Conservation (phyloP, 495 filamentous ascomycete species). For the Aspergillus campestris region DNA sequence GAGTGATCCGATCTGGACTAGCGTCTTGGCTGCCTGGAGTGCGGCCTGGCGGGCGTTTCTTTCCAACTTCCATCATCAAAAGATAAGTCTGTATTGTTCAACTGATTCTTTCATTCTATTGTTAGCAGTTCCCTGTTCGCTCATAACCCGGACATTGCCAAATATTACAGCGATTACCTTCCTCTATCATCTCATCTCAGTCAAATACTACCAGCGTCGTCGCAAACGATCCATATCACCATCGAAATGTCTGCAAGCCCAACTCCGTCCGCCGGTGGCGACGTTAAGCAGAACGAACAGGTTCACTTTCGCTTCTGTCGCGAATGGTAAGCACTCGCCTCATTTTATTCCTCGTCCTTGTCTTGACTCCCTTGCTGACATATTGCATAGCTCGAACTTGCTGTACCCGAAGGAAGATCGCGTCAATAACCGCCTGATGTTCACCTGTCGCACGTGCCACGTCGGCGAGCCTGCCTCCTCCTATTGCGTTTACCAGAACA, state of each 20-base stretch:
- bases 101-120: neutral
- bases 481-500: conserved; percentile 85
- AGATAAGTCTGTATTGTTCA: neutral
- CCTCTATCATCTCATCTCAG: neutral
- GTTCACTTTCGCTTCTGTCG: conserved; percentile 95
- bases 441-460: conserved; percentile 84
- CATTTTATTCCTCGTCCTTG: neutral
- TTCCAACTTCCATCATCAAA: conserved; percentile 7
- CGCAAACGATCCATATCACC: neutral
- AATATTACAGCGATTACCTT: neutral
- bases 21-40: neutral
- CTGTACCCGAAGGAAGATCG: conserved; percentile 92
- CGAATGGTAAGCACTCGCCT: conserved; percentile 58
- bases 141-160: neutral
- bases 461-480: conserved; percentile 78
- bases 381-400: conserved; percentile 69
- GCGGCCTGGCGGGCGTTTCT: neutral
- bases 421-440: conserved; percentile 54
- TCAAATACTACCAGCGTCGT: neutral
- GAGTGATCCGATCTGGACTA: neutral
- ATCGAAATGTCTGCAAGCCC: conserved; percentile 53
- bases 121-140: neutral
- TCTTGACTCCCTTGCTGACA: conserved; percentile 10
- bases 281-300: conserved; percentile 58
- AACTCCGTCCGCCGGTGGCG: conserved; percentile 45